phyloP scores from a whole-genome alignment of 2,329 filamentous ascomycete genomes.

The Fusarium pilosicola region DNA sequence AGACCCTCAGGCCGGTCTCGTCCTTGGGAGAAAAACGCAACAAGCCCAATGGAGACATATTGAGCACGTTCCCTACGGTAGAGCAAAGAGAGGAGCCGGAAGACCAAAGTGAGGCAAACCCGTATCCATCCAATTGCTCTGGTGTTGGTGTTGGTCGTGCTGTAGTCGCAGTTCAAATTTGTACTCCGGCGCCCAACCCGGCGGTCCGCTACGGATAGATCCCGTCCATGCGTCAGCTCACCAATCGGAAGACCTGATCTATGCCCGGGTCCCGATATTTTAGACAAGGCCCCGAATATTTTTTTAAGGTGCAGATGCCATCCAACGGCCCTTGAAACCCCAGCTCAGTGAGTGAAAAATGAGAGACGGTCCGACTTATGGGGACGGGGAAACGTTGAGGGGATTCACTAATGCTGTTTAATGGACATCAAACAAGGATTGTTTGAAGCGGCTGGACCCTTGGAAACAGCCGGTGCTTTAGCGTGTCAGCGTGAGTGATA shows the following conservation, averaged over 20 bases:
- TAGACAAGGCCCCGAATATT: background rate
- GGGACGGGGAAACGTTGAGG: conserved; percentile 4
- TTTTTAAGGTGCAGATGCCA: conserved; percentile 15
- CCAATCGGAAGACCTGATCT: conserved; percentile 27
- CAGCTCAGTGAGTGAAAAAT: conserved; percentile 7
- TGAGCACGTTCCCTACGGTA: conserved; percentile 1
- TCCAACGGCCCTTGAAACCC: conserved; percentile 20
- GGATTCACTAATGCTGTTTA: conserved; percentile 6
- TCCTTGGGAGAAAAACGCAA: background rate
- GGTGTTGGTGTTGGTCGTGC: background rate
- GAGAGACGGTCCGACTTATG: conserved; percentile 24
- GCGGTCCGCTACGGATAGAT: conserved; percentile 35
- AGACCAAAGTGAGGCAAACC: conserved; percentile 5
- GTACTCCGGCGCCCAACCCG: conserved; percentile 24
- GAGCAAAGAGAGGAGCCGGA: background rate
- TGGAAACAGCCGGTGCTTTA: conserved; percentile 1
- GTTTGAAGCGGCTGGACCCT: background rate
- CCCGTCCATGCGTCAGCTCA: conserved; percentile 3
- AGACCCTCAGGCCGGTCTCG: conserved; percentile 10
- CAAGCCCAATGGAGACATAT: background rate
- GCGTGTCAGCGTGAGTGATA: background rate
- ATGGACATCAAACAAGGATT: conserved; percentile 23
- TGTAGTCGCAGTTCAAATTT: background rate
- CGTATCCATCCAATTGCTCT: background rate
- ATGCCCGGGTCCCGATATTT: conserved; percentile 16